Base-by-base conservation (phyloP, 768 basidiomycete genomes). In the Asterophora parasitica region DNA sequence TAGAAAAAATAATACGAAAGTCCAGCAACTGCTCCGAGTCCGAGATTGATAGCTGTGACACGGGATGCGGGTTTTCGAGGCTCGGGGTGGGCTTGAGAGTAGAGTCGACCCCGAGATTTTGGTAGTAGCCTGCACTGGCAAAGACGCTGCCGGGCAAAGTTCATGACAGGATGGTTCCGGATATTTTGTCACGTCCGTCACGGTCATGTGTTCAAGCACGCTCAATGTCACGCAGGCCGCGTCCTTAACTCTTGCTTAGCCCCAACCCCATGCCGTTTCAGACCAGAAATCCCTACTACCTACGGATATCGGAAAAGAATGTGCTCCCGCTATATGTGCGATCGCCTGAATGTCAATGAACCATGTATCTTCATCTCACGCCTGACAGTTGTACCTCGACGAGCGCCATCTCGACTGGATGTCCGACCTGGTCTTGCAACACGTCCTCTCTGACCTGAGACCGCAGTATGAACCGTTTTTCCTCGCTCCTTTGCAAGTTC, bases 341-440 rank as follows among this genome's bases (percentile, higher is more conserved):
- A 3, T 36, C 11, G 5, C 40, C 34, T 10, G 15, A 35, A 15
- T 10, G 3, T 17, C 7, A 16, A 33, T 16, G 2, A 20, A 15
- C 28, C 9, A 15, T 4, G 33, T 84, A 53, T 63, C 77, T 61
- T 10, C 4, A 12, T 15, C 12, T 19, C 2, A 4, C 28, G 9
- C 23, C 32, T 19, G 50, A 20, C 45, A 44, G 54, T 58, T 48
- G 44, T 94, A 93, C 64, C 78, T 96, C 23, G 93, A 96, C 60
- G 89, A 90, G 53, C 77, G 81, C 9, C 93, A 96, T 69, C 65
- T 88, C 12, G 75, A 82, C 46, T 96, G 93, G 93, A 95, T 96
- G 92, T 82, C 85, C 5, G 92, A 95, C 57, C 57, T 65, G 19
- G 74, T 87, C 34, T 70, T 95, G 2, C 91, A 92, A 58, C 78